Conservation (phyloP, 176 grass and related monocot species). For the Rhipidocladum racemiflorum region DNA sequence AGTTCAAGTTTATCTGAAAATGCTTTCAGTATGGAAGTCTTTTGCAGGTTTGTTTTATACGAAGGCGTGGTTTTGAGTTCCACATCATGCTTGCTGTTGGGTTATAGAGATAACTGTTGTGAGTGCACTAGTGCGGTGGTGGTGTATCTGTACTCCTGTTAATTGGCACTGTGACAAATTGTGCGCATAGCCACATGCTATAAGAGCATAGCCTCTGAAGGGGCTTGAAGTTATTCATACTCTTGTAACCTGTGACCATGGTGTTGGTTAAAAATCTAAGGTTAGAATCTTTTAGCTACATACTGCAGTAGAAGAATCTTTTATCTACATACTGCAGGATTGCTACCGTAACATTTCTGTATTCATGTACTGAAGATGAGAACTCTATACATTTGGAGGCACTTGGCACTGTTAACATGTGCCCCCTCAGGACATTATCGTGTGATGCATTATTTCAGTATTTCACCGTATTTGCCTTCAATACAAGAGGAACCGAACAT, state of each 20-base stretch:
- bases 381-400: neutral
- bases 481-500: neutral
- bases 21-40: neutral
- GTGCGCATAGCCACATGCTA: neutral
- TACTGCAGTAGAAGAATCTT: neutral
- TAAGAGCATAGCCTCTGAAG: neutral
- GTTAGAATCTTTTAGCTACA: neutral
- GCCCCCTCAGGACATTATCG: neutral
- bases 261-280: neutral
- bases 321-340: neutral
- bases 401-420: neutral
- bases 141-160: neutral
- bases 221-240: neutral
- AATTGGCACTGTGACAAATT: neutral
- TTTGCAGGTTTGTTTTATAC: neutral
- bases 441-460: neutral
- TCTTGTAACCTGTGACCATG: neutral
- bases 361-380: neutral
- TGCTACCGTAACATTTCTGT: neutral
- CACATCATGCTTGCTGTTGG: neutral
- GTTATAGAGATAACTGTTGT: neutral
- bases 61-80: slow-evolving; percentile 5
- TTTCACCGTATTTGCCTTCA: neutral
- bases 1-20: neutral
- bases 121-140: neutral